Base-by-base conservation (phyloP, 78 protist species). In the Anaeramoeba ignava region DNA sequence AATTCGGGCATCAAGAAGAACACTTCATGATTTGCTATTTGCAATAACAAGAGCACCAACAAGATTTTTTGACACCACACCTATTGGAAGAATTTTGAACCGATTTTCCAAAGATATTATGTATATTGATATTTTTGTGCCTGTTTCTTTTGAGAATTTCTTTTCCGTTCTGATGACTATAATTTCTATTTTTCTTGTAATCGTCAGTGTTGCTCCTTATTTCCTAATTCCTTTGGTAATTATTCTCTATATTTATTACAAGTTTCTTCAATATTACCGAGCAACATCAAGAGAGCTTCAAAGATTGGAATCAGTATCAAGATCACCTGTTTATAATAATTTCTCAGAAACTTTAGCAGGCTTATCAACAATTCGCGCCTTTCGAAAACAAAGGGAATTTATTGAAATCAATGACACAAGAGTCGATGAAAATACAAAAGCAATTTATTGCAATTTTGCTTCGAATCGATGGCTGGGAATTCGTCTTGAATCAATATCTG, bases 61-160 rank as follows among this genome's bases (percentile, higher is more conserved):
- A 54, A 0, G 12, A 33, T 81, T 42, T 33, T 42, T 42, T 3
- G 54, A 8, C 39, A 3, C 67, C 83, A 8, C 73, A 2, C 73
- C 84, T 8, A n/a, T 89, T 0, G 99, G 99, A 12, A 90, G 99
- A 41, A 89, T 98, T 38, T 39, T 96, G 78, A 95, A 95, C 89
- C 92, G 99, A 39, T 98, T 97, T 91, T 78, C 92, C 33, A 39
- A 40, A 23, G 91, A 84, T 54, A 54, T 54, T 8, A 8, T 27
- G 8, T 8, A 54, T 27, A 17, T 54, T 17, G 73, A 54, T 54
- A 54, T 54, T 54, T 27, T 54, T 54, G 17, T 54, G 8, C 17
- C 36, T 8, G 73, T 54, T 54, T 54, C 36, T 54, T n/a, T n/a
- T n/a, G n/a, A n/a, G n/a, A n/a, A n/a, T n/a, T n/a, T n/a, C n/a